A percentile compares a stretch with the other conserved stretches of the same genome.
Conservation (phyloP, 2,329 filamentous ascomycete species). For the Claviceps maximensis region DNA sequence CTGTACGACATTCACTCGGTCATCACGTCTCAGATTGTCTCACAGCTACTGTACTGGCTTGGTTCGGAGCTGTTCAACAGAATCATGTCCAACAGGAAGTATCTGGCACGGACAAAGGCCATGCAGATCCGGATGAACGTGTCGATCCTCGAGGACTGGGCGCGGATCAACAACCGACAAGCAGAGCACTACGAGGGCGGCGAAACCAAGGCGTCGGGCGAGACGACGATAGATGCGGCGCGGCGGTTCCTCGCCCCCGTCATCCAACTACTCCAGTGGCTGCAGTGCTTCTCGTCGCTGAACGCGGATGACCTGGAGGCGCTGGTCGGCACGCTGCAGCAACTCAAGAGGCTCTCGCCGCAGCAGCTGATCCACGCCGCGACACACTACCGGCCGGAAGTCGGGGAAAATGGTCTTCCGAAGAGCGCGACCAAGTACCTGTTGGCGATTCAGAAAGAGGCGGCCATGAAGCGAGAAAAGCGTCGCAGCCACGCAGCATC, state of each 20-base stretch:
- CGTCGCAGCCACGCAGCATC: slow-evolving; percentile 34
- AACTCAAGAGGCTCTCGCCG: slow-evolving; percentile 70
- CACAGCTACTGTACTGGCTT: slow-evolving; percentile 92
- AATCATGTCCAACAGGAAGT: slow-evolving; percentile 92
- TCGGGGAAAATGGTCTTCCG: slow-evolving; percentile 82
- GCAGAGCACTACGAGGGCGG: slow-evolving; percentile 94
- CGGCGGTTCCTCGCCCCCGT: slow-evolving; percentile 77
- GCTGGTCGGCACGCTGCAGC: slow-evolving; percentile 75
- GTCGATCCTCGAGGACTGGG: slow-evolving; percentile 91
- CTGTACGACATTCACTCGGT: slow-evolving; percentile 99
- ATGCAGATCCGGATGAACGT: slow-evolving; percentile 99
- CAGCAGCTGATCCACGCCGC: slow-evolving; percentile 86
- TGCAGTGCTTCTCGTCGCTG: slow-evolving; percentile 93
- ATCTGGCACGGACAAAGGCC: slow-evolving; percentile 88
- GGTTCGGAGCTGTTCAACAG: slow-evolving; percentile 94
- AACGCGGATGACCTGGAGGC: slow-evolving; percentile 76
- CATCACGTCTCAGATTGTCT: slow-evolving; percentile 80
- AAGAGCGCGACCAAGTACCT: slow-evolving; percentile 86
- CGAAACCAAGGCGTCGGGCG: slow-evolving; percentile 71
- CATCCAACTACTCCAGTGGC: slow-evolving; percentile 90
- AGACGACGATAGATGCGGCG: slow-evolving; percentile 74
- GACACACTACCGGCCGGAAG: slow-evolving; percentile 86
- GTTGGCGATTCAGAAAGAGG: slow-evolving; percentile 63
- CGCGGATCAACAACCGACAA: slow-evolving; percentile 78
- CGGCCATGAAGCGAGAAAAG: slow-evolving; percentile 44